Base-by-base conservation (phyloP, 1,284 basidiomycete species). In the Tylopilus orsonianus region DNA sequence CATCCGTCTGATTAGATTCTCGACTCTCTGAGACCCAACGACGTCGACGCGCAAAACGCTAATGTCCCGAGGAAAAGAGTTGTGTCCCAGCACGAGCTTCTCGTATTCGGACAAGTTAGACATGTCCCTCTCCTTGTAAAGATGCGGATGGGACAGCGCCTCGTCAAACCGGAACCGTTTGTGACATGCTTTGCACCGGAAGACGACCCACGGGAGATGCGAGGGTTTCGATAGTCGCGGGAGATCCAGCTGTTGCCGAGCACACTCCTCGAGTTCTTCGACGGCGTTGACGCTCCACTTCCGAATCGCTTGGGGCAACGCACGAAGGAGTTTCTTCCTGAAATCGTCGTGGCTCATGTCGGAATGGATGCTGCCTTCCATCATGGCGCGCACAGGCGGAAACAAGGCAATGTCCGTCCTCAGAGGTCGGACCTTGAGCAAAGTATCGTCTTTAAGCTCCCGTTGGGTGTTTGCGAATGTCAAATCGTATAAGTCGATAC, bases 1-100 rank as follows among this genome's bases (percentile, higher is more conserved):
- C 16, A 59, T 37, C 35, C 39, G 47, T 44, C 12, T 42, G 18
- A 56, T 23, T 27, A 56, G 23, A 33, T 60, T 55, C 12, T 56
- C 44, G 23, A 50, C 41, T 35, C 43, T 57, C 30, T 18, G 34
- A 12, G 37, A 57, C 10, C 18, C 22, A n/a, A 7, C 9, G 33
- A 44, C 19, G 19, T 56, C 57, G 27, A 59, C 35, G 24, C 18
- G 32, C 9, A 59, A 43, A 29, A 39, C 33, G 12, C 8, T 27
- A 10, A 29, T 34, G 46, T 41, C 14, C 18, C 46, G 41, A 26
- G 46, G 41, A 36, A 26, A 16, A 3, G 7, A 13, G 4, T 0
- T 0, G 26, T 8, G 38, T 8, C 0, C 2, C 26, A 8, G 20
- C 2, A 50, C 0, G 29, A 41, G 5, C 14, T n/a, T n/a, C 24